Evolutionary conservation across 1,139 yeast genomes (phyloP).

Genomic region (Protomyces macrosporus): DNA sequence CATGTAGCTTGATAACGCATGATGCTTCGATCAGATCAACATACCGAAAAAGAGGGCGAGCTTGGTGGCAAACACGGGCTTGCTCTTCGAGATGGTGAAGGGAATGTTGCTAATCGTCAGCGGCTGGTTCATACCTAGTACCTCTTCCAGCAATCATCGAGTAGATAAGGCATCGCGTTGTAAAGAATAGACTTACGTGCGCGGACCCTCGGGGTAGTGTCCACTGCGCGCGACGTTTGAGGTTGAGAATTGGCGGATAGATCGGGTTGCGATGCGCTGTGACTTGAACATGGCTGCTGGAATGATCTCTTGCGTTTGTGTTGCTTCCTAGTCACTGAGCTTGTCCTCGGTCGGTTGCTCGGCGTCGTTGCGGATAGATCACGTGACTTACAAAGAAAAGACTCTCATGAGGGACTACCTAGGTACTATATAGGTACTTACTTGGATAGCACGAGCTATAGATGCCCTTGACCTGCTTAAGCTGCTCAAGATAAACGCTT

Average conservation of each 20-base stretch:
- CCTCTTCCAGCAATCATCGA: not conserved
- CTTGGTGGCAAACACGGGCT: conserved; percentile 20
- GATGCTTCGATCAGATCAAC: too few species aligned
- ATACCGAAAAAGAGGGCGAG: conserved; percentile 20
- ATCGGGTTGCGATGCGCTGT: not conserved
- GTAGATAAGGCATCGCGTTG: not conserved
- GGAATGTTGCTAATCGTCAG: conserved; percentile 14
- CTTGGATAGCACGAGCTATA: too few species aligned
- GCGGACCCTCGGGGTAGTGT: conserved; percentile 22
- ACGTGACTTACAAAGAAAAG: too few species aligned
- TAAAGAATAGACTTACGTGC: not conserved
- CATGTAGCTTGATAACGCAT: too few species aligned
- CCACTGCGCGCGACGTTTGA: conserved; percentile 16
- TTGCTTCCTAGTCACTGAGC: not conserved
- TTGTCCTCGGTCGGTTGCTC: too few species aligned
- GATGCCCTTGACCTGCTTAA: too few species aligned
- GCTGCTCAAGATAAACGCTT: too few species aligned
- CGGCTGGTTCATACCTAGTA: not conserved
- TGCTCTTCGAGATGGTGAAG: conserved; percentile 20
- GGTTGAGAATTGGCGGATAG: conserved; percentile 16
- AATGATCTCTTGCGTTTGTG: not conserved
- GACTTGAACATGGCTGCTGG: not conserved
- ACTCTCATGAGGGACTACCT: too few species aligned
- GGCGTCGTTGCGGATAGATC: too few species aligned
- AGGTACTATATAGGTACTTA: too few species aligned